Evolutionary conservation across 1,284 basidiomycete genomes (phyloP).

Genomic region (Puccinia polysora): DNA sequence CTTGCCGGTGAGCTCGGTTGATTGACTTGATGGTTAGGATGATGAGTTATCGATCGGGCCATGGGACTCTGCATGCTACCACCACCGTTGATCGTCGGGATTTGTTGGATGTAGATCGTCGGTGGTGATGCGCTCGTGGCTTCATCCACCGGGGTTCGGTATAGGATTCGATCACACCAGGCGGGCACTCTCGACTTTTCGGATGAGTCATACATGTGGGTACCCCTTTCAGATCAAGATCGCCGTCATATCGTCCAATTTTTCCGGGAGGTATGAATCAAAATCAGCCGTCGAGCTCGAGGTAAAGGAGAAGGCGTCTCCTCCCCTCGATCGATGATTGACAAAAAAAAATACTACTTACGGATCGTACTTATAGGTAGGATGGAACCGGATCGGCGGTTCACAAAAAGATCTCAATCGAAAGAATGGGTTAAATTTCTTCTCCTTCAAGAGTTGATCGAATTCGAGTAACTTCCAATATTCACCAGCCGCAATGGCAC

Average conservation of each 20-base stretch:
- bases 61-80: not conserved
- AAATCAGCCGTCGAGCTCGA: too few relatives aligned
- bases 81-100: not conserved
- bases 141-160: constrained; percentile 61
- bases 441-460: constrained; percentile 85
- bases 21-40: not conserved
- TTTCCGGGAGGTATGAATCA: not conserved
- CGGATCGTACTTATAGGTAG: constrained; percentile 93
- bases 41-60: not conserved
- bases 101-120: constrained; percentile 54
- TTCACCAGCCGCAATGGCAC: constrained; percentile 65
- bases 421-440: constrained; percentile 77
- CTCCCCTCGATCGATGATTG: too few relatives aligned
- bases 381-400: constrained; percentile 72
- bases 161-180: constrained; percentile 93
- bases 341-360: constrained; percentile 51
- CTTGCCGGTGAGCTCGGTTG: not conserved
- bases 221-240: constrained; percentile 49
- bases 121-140: constrained; percentile 56
- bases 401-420: constrained; percentile 77
- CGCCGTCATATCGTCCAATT: not conserved
- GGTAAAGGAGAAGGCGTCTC: too few relatives aligned
- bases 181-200: constrained; percentile 84
- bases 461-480: constrained; percentile 64
- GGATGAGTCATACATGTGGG: constrained; percentile 74